Percentiles rank a stretch among this genome's conserved stretches.
phyloP scores from a whole-genome alignment of 169 alveolate genomes.

The Cryptosporidium parvum region DNA sequence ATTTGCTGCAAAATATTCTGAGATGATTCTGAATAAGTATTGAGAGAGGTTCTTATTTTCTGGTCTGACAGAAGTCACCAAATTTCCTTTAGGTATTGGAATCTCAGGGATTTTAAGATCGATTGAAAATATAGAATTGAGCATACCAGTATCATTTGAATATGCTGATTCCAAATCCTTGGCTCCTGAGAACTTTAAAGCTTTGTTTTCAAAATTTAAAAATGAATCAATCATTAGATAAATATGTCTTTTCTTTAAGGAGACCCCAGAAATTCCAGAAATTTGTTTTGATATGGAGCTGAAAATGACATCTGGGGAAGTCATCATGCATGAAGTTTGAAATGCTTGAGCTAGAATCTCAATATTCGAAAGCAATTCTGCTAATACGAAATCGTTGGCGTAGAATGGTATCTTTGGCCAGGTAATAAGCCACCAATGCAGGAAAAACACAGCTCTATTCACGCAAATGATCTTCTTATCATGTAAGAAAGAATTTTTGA shows the following conservation, averaged over 20 bases:
- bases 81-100: constrained; percentile 16
- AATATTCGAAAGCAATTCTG: constrained; percentile 9
- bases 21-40: constrained; percentile 53
- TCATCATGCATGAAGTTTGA: neutral
- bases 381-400: constrained; percentile 40
- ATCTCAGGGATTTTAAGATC: constrained; percentile 10
- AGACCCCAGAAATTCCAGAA: neutral
- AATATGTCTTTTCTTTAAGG: neutral
- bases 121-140: constrained; percentile 1
- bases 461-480: neutral
- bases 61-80: neutral
- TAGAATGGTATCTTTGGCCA: constrained; percentile 52
- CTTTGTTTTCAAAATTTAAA: constrained; percentile 9
- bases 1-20: constrained; percentile 65
- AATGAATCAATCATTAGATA: constrained; percentile 6
- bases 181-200: constrained; percentile 36
- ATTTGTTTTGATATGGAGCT: neutral
- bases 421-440: constrained; percentile 52
- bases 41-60: constrained; percentile 12
- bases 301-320: neutral
- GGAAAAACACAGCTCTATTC: constrained; percentile 57
- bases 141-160: constrained; percentile 19
- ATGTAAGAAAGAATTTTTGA: neutral
- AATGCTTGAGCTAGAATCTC: constrained; percentile 20
- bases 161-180: constrained; percentile 18